Evolutionary conservation across 768 basidiomycete species (phyloP), one percentile per base, ranked within the genome.

Genomic region (Amanita rubescens): DNA sequence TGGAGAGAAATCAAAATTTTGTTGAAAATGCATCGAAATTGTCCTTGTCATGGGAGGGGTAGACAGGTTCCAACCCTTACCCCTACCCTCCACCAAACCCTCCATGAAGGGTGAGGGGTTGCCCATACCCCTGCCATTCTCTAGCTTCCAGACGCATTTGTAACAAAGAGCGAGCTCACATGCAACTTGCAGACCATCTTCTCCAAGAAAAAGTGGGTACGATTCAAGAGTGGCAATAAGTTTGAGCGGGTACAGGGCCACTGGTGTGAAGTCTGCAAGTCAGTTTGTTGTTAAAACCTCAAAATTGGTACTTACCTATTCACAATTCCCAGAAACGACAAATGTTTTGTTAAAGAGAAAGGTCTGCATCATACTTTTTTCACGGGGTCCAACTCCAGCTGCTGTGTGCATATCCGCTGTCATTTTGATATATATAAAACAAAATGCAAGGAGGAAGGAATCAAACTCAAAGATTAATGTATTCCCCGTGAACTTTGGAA

Each of bases 401-500:
- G 49, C 33, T 14, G 35, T n/a, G 24, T 5, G n/a, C 49, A 51
- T 42, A 51, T 51, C 14, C 22, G 35, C 9, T 38, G 20, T 39
- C 49, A 51, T 35, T 42, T 11, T 25, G 17, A 39, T 6, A 3
- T 39, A 25, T 51, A 51, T 32, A 49, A 54, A 47, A 27, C 25
- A 54, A 27, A 51, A 41, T 46, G 37, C 44, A 9, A 51, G 20
- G 53, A 5, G 35, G 38, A 54, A 17, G 46, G 38, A 20, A 54
- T 47, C 33, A 33, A 41, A 32, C 19, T 54, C 6, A 49, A 50
- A 12, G 20, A 47, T 37, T 35, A 38, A 10, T 41, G 54, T 45
- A 50, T 51, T 5, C 35, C 35, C 33, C 49, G n/a, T n/a, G 17
- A 12, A 17, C n/a, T 37, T 20, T 38, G n/a, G n/a, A n/a, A n/a